A percentile compares a stretch with the other conserved stretches of the same genome.
phyloP scores from a whole-genome alignment of 495 filamentous ascomycete genomes.

The Penicillium maclennaniae region DNA sequence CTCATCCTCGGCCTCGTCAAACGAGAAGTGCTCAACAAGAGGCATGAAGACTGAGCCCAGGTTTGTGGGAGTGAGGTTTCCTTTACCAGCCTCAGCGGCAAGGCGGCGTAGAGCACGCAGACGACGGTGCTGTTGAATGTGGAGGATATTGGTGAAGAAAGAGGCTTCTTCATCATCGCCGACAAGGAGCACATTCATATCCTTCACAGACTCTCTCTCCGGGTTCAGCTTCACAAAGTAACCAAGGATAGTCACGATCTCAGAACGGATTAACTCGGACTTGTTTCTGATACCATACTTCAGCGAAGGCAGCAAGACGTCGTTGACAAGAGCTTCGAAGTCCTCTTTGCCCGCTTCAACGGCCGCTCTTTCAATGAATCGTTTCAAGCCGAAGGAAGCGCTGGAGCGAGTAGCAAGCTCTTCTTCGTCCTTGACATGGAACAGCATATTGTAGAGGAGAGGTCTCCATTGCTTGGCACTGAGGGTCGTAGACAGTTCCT shows the following conservation, averaged over 20 bases:
- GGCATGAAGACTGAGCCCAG: conserved; percentile 85
- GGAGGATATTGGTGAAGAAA: conserved; percentile 89
- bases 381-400: conserved; percentile 72
- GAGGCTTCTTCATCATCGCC: conserved; percentile 81
- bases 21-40: conserved; percentile 88
- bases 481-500: conserved; percentile 47
- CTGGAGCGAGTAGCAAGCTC: conserved; percentile 84
- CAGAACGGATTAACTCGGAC: conserved; percentile 79
- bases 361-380: conserved; percentile 65
- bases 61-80: conserved; percentile 65
- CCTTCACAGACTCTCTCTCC: conserved; percentile 62
- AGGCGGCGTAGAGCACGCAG: conserved; percentile 77
- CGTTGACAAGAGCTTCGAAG: conserved; percentile 52
- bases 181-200: conserved; percentile 70
- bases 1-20: conserved; percentile 70
- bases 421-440: conserved; percentile 79
- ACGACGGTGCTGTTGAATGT: conserved; percentile 86
- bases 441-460: conserved; percentile 86
- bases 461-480: conserved; percentile 82
- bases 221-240: conserved; percentile 70
- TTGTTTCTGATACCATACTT: conserved; percentile 67
- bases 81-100: conserved; percentile 57
- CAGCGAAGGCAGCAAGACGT: conserved; percentile 68
- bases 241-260: conserved; percentile 74
- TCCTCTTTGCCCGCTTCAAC: conserved; percentile 32